Evolutionary conservation across 108 stramenopile species (phyloP).

Genomic region (Nannochloropsis gaditana): DNA sequence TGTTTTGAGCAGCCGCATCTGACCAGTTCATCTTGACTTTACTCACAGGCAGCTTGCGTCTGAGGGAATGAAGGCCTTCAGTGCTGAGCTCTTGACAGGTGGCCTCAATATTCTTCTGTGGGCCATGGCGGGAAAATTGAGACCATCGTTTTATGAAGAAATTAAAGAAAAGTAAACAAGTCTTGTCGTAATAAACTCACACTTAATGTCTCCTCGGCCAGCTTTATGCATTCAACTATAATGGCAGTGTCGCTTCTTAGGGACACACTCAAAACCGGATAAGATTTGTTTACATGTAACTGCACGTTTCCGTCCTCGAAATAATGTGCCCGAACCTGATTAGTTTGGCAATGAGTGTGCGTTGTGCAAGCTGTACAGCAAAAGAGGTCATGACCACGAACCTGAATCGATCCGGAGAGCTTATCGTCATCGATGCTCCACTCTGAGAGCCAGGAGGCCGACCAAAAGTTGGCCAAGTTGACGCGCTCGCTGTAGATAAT

Average conservation of each 20-base stretch:
- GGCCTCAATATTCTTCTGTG: neutral
- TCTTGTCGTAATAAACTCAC: neutral
- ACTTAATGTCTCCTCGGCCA: slow-evolving; percentile 6
- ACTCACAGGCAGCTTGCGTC: neutral
- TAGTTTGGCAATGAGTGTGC: neutral
- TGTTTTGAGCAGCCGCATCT: neutral
- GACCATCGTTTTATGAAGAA: no score
- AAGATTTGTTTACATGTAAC: slow-evolving; percentile 38
- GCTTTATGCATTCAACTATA: neutral
- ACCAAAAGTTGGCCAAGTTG: slow-evolving; percentile 46
- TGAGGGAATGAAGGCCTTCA: neutral
- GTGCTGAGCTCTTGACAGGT: neutral
- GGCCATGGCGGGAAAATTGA: neutral
- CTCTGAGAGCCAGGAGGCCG: slow-evolving; percentile 29
- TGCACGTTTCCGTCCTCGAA: slow-evolving; percentile 56
- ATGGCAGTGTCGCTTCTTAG: no score
- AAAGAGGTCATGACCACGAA: neutral
- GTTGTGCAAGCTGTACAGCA: neutral
- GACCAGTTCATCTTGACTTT: neutral
- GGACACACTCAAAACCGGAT: neutral
- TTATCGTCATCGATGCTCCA: neutral
- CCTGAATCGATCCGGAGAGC: neutral
- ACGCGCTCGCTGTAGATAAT: slow-evolving; percentile 30
- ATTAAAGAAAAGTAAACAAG: neutral
- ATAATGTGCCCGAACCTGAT: slow-evolving; percentile 49